Evolutionary conservation across 768 basidiomycete species (phyloP).

Genomic region (Zangia roseola): DNA sequence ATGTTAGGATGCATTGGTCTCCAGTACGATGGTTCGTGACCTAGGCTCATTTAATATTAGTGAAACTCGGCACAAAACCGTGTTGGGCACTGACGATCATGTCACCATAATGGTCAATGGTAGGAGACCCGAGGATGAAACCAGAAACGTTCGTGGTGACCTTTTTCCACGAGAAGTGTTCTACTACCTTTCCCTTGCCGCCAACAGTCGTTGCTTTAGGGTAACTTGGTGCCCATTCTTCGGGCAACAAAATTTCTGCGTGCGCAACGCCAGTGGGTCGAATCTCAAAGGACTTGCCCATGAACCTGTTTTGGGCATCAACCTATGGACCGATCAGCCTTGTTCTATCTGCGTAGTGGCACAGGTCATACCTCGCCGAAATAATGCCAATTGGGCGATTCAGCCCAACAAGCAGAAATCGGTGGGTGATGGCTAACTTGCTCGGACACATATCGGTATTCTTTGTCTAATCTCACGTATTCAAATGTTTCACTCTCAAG

Average conservation of each 20-base stretch:
- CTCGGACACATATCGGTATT: constrained; percentile 92
- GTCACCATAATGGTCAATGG: constrained; percentile 92
- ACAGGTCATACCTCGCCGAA: constrained; percentile 66
- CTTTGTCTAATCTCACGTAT: constrained; percentile 81
- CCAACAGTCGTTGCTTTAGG: constrained; percentile 50
- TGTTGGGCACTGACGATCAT: constrained; percentile 66
- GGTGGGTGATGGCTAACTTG: constrained; percentile 98
- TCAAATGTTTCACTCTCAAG: constrained; percentile 88
- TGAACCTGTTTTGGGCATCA: constrained; percentile 95
- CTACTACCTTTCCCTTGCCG: constrained; percentile 58
- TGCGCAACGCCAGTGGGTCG: constrained; percentile 94
- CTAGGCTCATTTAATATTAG: constrained; percentile 27
- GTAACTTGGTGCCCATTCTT: constrained; percentile 59
- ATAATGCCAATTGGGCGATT: constrained; percentile 87
- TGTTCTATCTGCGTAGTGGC: neutral
- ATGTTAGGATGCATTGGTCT: constrained; percentile 85
- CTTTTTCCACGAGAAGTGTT: constrained; percentile 96
- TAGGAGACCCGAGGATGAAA: constrained; percentile 87
- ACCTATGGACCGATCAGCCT: constrained; percentile 48
- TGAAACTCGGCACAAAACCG: neutral
- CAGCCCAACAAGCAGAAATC: constrained; percentile 93
- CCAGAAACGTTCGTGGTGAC: constrained; percentile 89
- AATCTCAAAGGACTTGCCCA: constrained; percentile 96
- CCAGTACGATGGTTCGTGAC: constrained; percentile 88
- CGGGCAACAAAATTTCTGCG: constrained; percentile 74